Evolutionary conservation across 208 protist genomes (phyloP), one percentile per base, ranked within the genome.

Genomic region (Leishmania major): DNA sequence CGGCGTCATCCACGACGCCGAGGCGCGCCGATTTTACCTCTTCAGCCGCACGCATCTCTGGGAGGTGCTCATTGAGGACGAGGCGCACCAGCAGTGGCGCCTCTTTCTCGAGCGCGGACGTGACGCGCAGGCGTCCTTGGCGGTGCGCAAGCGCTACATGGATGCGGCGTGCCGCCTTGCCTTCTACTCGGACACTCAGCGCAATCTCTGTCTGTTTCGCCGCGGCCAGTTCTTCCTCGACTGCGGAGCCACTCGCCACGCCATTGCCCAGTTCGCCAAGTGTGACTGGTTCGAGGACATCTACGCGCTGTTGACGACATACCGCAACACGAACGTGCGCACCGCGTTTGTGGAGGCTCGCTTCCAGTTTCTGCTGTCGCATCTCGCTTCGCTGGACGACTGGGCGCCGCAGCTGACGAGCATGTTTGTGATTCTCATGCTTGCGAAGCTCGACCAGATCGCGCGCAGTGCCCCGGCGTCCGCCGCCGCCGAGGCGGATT

Each of bases 221-320:
- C 79, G 87, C 37, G 93, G 90, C 6, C 84, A 88, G 51, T 95
- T 93, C 78, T 89, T 91, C 69, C 79, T 95, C 51, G 78, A 84
- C 43, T 74, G 87, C 43, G 89, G 89, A 19, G 79, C 77, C n/a
- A 87, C 67, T 31, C 55, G 22, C 43, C 77, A 85, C 75, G 86
- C 88, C n/a, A 83, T 89, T 22, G 85, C 84, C 5, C 71, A 91
- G 10, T 84, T 93, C 28, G 91, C 90, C n/a, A 84, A 87, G 59
- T 96, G 91, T 77, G 88, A 95, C 64, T 85, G 75, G 66, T 94
- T 96, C 76, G 91, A 94, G 51, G 88, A 91, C 60, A 85, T 94
- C 40, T 93, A 92, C 80, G 81, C 72, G 37, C 71, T 92, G 37
- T 77, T 94, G 37, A 69, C 82, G 8, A 60, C 85, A 17, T 82